Conservation (phyloP, 106 monocot genomes). For the Narthecium ossifragum region DNA sequence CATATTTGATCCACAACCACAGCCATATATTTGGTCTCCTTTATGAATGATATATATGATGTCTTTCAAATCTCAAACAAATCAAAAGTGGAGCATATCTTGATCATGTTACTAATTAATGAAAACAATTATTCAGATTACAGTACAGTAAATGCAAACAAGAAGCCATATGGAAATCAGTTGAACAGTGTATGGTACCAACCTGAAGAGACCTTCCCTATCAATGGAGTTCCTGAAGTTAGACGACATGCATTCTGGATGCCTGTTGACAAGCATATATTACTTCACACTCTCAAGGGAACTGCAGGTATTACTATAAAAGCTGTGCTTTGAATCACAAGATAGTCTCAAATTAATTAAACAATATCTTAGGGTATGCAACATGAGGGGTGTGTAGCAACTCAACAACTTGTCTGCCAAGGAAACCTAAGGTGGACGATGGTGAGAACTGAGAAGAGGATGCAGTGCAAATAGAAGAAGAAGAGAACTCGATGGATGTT, state of each 20-base stretch:
- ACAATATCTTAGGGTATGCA: not conserved
- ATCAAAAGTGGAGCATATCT: no score
- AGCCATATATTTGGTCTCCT: no score
- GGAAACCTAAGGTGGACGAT: constrained; percentile 18
- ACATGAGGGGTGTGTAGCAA: constrained; percentile 34
- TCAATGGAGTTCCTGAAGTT: constrained; percentile 34
- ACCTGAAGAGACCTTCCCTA: constrained; percentile 52
- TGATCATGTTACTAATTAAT: constrained; percentile 38
- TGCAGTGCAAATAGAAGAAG: constrained; percentile 37
- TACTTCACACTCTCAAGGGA: constrained; percentile 26
- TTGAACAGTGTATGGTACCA: constrained; percentile 63
- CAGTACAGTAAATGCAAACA: not conserved
- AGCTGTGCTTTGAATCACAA: not conserved
- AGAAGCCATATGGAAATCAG: constrained; percentile 1
- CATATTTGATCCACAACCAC: no score
- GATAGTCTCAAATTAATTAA: no score
- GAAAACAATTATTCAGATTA: no score
- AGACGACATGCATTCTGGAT: constrained; percentile 49
- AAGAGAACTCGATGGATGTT: no score
- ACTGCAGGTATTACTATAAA: constrained; percentile 17
- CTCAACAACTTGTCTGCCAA: constrained; percentile 34
- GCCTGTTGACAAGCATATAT: constrained; percentile 21
- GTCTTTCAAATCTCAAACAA: no score
- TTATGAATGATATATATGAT: no score
- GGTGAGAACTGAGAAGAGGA: constrained; percentile 32